Base-by-base conservation (phyloP, 2,329 filamentous ascomycete genomes). In the Lizonia empirigonia region DNA sequence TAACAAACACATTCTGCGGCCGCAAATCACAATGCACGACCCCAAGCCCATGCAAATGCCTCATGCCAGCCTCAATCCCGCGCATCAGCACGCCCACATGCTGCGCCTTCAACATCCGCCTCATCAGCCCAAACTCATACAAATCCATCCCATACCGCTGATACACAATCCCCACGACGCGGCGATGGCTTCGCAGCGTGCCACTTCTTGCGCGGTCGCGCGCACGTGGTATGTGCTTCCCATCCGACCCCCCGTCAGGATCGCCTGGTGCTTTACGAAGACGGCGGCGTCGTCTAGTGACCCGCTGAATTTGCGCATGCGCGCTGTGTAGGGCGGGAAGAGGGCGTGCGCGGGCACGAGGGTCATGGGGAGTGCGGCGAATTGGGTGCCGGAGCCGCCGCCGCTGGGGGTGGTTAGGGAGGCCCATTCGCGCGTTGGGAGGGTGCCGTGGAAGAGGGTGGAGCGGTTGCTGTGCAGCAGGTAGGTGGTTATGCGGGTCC, bases 21-120 rank as follows among this genome's bases (percentile, higher is more conserved):
- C 49, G n/a, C 7, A 53, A 23, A 41, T 53, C 49, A 27, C 49
- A 53, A 27, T 47, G 49, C 5, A 53, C 42, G 4, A 53, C n/a
- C 6, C 42, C 32, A 1, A 46, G 24, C 3, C 6, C 4, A 35
- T 53, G 49, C 15, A 53, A 20, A 34, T 40, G 36, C 1, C 18
- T 7, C 13, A 53, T 37, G 5, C 29, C 49, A 2, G 7, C 22
- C 12, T 27, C 15, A 7, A 53, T 15, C 7, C 30, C 27, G 2
- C 16, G n/a, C 23, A 39, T 29, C 4, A 53, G 5, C 13, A 41
- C 16, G 2, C 5, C 16, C 7, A 46, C 7, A 18, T 53, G 36
- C 4, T 13, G 18, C 2, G 20, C 7, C n/a, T 26, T 2, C 24
- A 42, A 13, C 4, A 19, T n/a, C 19, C 26, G 7, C 38, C 42